Conservation (phyloP, 805 yeast genomes). For the Wickerhamomyces silvicola region DNA sequence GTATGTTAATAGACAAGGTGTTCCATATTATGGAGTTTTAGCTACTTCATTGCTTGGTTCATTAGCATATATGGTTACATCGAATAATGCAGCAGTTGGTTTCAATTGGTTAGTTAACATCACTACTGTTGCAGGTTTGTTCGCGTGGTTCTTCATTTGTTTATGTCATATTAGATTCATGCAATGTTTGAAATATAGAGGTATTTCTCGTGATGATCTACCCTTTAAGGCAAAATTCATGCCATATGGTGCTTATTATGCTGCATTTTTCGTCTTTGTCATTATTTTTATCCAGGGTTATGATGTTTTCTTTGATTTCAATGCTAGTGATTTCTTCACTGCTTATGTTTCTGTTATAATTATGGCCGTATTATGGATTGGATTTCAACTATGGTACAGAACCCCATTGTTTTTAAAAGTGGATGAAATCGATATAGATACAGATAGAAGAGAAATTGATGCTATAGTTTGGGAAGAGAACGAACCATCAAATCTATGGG, state of each 20-base stretch:
- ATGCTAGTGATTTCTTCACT: conserved; percentile 56
- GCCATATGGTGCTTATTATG: conserved; percentile 65
- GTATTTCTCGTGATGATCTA: conserved; percentile 58
- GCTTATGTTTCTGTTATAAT: conserved; percentile 69
- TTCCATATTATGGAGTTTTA: conserved; percentile 53
- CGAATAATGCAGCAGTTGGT: conserved; percentile 48
- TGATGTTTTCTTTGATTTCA: conserved; percentile 50
- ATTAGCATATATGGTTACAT: conserved; percentile 50
- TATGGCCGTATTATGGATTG: conserved; percentile 49
- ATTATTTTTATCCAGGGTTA: conserved; percentile 73
- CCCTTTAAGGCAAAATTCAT: conserved; percentile 69
- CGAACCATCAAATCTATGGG: conserved; percentile 46
- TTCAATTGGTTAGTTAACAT: conserved; percentile 71
- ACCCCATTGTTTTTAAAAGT: conserved; percentile 38
- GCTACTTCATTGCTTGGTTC: conserved; percentile 56
- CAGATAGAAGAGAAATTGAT: conserved; percentile 60
- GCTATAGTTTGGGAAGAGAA: conserved; percentile 53
- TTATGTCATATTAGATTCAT: conserved; percentile 67
- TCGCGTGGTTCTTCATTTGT: conserved; percentile 68
- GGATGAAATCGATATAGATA: conserved; percentile 63
- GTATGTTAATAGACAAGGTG: conserved; percentile 49
- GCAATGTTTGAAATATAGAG: conserved; percentile 54
- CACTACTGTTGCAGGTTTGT: conserved; percentile 68
- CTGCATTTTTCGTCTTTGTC: conserved; percentile 45
- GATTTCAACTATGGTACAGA: conserved; percentile 47